Evolutionary conservation across 306 rosid genomes (phyloP).

Genomic region (Neltuma alba): DNA sequence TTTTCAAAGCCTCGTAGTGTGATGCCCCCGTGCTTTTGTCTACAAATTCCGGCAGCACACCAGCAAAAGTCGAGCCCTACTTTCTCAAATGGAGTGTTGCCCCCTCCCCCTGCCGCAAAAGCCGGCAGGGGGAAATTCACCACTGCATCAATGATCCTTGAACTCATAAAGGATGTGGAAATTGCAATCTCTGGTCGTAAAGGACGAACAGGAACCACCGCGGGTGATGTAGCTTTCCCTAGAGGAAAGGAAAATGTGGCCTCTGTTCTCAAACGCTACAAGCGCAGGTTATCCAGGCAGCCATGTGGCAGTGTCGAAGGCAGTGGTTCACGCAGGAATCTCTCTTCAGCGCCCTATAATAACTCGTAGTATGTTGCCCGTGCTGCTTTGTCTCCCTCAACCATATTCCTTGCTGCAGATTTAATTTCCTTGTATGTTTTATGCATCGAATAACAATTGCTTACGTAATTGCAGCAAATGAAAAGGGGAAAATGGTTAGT

Average conservation of each 20-base stretch:
- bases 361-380: conserved; percentile 45
- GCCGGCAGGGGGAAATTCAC: conserved; percentile 86
- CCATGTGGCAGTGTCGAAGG: conserved; percentile 52
- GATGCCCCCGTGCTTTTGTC: conserved; percentile 86
- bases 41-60: conserved; percentile 59
- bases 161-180: conserved; percentile 87
- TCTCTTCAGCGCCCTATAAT: conserved; percentile 47
- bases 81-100: conserved; percentile 75
- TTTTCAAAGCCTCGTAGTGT: conserved; percentile 81
- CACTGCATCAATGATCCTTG: conserved; percentile 59
- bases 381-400: conserved; percentile 29
- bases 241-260: conserved; percentile 89
- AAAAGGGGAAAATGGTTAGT: conserved; percentile 35
- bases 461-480: conserved; percentile 55
- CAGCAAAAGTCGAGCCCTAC: conserved; percentile 75
- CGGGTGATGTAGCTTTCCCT: conserved; percentile 96
- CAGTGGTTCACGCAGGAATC: conserved; percentile 54
- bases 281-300: conserved; percentile 76
- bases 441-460: conserved; percentile 46
- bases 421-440: conserved; percentile 51
- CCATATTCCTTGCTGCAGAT: conserved; percentile 48
- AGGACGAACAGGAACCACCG: conserved; percentile 96
- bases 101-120: conserved; percentile 89
- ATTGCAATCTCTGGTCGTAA: conserved; percentile 70
- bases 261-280: conserved; percentile 93